Evolutionary conservation across 2,329 filamentous ascomycete species (phyloP).

Genomic region (Trichoderma sp.): DNA sequence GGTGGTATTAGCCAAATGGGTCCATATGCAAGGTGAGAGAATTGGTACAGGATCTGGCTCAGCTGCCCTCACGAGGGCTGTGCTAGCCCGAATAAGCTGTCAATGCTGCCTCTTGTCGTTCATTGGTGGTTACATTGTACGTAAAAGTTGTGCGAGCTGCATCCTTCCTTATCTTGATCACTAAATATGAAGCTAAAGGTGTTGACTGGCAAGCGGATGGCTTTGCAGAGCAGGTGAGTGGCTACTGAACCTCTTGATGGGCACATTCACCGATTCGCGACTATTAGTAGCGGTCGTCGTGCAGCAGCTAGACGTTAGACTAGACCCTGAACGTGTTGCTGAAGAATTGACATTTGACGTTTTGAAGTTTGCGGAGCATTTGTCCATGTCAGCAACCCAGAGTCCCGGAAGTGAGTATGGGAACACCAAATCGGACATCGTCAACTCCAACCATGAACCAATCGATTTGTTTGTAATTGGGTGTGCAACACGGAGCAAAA

Average conservation of each 20-base stretch:
- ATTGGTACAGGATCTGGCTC: not conserved
- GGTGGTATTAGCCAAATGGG: not conserved
- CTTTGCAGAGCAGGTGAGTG: not conserved
- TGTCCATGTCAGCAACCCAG: not conserved
- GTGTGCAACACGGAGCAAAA: not conserved
- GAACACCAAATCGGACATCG: not conserved
- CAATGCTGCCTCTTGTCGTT: not conserved
- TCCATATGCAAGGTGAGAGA: not conserved
- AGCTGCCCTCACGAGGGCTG: not conserved
- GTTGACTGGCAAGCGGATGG: not conserved
- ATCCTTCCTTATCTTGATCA: not conserved
- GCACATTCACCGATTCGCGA: not conserved
- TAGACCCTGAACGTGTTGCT: not conserved
- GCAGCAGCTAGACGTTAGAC: not conserved
- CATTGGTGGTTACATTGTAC: not conserved
- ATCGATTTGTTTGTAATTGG: not conserved
- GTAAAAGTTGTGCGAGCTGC: not conserved
- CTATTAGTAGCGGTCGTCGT: not conserved
- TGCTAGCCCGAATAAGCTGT: not conserved
- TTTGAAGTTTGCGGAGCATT: not conserved
- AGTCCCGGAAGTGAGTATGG: not conserved
- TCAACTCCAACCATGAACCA: not conserved
- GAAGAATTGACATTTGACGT: not conserved
- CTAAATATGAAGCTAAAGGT: not conserved
- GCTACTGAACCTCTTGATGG: not conserved